Evolutionary conservation across 345 rosid species (phyloP).

Genomic region (Camelina laxa): DNA sequence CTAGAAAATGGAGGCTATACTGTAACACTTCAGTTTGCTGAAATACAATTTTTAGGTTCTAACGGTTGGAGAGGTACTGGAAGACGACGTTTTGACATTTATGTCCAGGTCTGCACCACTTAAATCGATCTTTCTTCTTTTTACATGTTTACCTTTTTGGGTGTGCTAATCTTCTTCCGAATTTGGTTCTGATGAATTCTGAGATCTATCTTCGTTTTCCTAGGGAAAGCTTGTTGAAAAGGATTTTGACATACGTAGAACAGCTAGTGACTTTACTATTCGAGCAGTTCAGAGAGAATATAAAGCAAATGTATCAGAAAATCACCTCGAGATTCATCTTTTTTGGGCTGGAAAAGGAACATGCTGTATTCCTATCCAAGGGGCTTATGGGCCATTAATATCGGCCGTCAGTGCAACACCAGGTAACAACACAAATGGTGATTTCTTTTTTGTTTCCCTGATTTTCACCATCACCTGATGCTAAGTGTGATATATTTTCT

Average conservation of each 20-base stretch:
- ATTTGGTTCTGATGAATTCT: conserved; percentile 23
- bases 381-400: conserved; percentile 47
- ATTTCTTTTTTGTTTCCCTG: neutral
- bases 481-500: conserved; percentile 12
- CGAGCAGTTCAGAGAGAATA: conserved; percentile 43
- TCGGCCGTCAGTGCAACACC: conserved; percentile 68
- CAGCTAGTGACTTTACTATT: conserved; percentile 45
- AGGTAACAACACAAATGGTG: conserved; percentile 46
- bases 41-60: conserved; percentile 31
- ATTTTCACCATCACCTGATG: neutral
- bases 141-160: conserved; percentile 1
- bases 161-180: neutral
- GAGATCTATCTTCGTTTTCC: neutral
- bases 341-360: conserved; percentile 53
- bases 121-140: neutral
- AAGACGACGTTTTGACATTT: conserved; percentile 56
- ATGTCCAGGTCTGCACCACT: conserved; percentile 51
- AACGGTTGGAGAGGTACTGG: conserved; percentile 51
- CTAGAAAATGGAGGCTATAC: conserved; percentile 44
- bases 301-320: conserved; percentile 42
- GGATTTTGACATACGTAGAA: conserved; percentile 56
- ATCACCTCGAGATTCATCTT: conserved; percentile 45
- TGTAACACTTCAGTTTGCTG: conserved; percentile 37
- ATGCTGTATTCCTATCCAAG: conserved; percentile 48
- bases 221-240: conserved; percentile 53